Conservation (phyloP, 164 flowering plant genomes). For the Sedum album region DNA sequence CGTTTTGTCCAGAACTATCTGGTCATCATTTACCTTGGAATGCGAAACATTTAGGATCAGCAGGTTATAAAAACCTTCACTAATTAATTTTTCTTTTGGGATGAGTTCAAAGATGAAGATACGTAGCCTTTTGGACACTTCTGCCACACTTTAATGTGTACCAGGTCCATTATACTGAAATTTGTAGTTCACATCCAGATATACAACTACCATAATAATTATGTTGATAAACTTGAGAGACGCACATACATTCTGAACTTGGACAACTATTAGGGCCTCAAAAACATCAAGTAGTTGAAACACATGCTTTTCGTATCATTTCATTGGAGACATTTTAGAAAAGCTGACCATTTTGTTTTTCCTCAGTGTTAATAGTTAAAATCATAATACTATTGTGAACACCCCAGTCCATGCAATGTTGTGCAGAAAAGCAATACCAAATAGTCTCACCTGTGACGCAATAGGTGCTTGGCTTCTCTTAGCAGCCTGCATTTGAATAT, state of each 20-base stretch:
- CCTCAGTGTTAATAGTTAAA: not conserved
- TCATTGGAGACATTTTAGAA: not conserved
- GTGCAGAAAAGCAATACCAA: not conserved
- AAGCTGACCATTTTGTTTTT: not conserved
- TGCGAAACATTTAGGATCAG: not conserved
- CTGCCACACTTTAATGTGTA: not conserved
- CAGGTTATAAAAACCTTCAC: not conserved
- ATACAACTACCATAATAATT: not conserved
- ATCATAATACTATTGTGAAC: not conserved
- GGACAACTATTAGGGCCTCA: not conserved
- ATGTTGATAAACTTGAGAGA: not conserved
- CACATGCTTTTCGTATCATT: not conserved
- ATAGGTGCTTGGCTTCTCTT: conserved; percentile 91
- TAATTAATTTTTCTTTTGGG: not conserved
- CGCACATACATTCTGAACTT: not conserved
- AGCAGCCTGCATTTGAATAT: conserved; percentile 94
- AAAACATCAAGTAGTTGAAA: not conserved
- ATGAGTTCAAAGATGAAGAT: not conserved
- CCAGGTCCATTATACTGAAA: not conserved
- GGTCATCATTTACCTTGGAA: conserved; percentile 73
- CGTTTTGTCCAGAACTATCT: conserved; percentile 70
- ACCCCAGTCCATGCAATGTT: not conserved
- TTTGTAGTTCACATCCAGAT: not conserved
- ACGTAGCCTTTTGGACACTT: not conserved
- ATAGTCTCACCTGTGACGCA: conserved; percentile 60